phyloP scores from a whole-genome alignment of 2,329 filamentous ascomycete genomes.

The Fusarium sp. region DNA sequence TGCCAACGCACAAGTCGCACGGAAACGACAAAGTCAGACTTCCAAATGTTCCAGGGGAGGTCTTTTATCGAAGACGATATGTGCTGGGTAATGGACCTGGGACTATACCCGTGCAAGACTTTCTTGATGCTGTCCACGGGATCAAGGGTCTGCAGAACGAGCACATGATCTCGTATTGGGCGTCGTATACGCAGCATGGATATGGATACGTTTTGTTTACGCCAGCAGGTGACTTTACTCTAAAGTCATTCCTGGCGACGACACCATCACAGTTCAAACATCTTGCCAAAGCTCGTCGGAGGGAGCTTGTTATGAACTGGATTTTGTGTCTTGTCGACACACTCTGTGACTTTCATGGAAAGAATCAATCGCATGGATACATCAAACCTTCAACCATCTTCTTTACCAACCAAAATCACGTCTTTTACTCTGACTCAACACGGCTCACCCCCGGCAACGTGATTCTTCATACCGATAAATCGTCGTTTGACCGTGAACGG shows the following conservation, averaged over 20 bases:
- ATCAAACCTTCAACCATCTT: conserved; percentile 77
- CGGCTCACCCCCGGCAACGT: conserved; percentile 55
- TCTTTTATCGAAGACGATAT: conserved; percentile 67
- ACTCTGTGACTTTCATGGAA: conserved; percentile 71
- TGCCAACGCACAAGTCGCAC: conserved; percentile 47
- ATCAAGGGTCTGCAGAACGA: conserved; percentile 69
- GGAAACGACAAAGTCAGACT: conserved; percentile 68
- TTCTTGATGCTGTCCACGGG: conserved; percentile 67
- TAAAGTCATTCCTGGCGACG: conserved; percentile 72
- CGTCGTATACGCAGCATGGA: conserved; percentile 72
- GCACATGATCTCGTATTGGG: conserved; percentile 75
- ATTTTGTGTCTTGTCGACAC: conserved; percentile 76
- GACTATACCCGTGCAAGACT: conserved; percentile 59
- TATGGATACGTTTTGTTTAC: conserved; percentile 72
- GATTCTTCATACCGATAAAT: conserved; percentile 53
- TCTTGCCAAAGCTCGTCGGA: conserved; percentile 66
- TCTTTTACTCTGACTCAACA: conserved; percentile 72
- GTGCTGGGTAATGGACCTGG: conserved; percentile 56
- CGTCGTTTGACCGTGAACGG: conserved; percentile 69
- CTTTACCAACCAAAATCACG: conserved; percentile 69
- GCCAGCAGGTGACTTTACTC: conserved; percentile 70
- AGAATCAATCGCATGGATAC: conserved; percentile 69
- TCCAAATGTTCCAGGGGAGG: conserved; percentile 64
- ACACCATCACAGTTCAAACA: conserved; percentile 69
- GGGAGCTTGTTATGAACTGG: conserved; percentile 73